These are phyloP conservation scores for Pisolithus sp. DNA, from an alignment of 768 basidiomycete species.

Conservation along the genomic window DNA sequence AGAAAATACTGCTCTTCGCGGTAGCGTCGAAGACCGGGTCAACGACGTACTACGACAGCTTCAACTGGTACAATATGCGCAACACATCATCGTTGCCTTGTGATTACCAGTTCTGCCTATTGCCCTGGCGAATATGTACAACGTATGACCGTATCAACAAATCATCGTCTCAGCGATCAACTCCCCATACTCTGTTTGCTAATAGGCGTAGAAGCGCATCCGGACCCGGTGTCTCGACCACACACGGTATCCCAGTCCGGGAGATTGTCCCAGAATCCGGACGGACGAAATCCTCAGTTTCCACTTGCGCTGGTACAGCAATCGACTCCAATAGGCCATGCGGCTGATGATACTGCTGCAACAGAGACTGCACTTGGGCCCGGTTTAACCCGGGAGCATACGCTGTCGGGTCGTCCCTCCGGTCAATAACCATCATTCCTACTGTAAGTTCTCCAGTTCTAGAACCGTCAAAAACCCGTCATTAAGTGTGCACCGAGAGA, in stretches of 20 bases:
- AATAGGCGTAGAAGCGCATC: conserved; percentile 42
- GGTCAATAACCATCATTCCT: conserved; percentile 84
- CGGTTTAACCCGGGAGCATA: conserved; percentile 64
- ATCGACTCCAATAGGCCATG: conserved; percentile 42
- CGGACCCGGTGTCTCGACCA: conserved; percentile 63
- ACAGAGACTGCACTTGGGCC: conserved; percentile 50
- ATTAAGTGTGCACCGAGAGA: neutral
- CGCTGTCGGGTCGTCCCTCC: conserved; percentile 57
- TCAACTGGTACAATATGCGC: too few relatives aligned
- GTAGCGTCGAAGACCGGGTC: too few relatives aligned
- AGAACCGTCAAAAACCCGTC: neutral
- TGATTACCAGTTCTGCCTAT: too few relatives aligned
- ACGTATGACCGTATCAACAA: neutral
- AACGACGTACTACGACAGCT: too few relatives aligned
- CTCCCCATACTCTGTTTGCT: conserved; percentile 51
- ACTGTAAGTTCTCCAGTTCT: conserved; percentile 76
- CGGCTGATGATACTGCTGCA: conserved; percentile 32
- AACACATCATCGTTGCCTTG: too few relatives aligned
- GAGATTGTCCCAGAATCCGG: conserved; percentile 1
- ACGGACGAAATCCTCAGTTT: conserved; percentile 33
- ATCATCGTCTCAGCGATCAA: neutral
- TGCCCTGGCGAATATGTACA: too few relatives aligned
- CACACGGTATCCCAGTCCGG: conserved; percentile 36
- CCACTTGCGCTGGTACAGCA: conserved; percentile 49
- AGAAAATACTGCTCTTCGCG: too few relatives aligned